Evolutionary conservation across 208 protist species (phyloP).

Genomic region (Leishmania braziliensis): DNA sequence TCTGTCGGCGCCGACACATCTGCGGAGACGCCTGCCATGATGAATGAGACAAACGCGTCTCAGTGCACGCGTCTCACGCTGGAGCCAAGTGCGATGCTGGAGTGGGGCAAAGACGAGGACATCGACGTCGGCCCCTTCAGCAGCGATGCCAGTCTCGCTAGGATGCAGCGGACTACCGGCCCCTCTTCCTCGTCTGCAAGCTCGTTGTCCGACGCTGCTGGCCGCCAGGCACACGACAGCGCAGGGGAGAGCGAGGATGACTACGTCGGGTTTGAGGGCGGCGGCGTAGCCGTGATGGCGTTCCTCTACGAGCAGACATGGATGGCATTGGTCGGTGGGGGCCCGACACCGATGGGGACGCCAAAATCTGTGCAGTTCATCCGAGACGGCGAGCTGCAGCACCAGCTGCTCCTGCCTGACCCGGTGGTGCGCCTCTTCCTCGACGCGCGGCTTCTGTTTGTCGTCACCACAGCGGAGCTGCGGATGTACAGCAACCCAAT

Average conservation of each 20-base stretch:
- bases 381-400: slow-evolving; percentile 17
- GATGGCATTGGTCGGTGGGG: slow-evolving; percentile 67
- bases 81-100: not conserved
- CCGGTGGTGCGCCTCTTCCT: slow-evolving; percentile 38
- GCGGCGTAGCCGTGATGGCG: slow-evolving; percentile 63
- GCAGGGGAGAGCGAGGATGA: slow-evolving; percentile 10
- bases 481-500: slow-evolving; percentile 49
- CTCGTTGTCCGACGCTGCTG: slow-evolving; percentile 3
- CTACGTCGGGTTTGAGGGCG: slow-evolving; percentile 35
- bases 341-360: slow-evolving; percentile 48
- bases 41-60: not conserved
- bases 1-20: not conserved
- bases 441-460: slow-evolving; percentile 40
- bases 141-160: not conserved
- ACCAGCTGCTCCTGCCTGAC: slow-evolving; percentile 15
- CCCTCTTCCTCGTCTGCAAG: not conserved
- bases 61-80: not conserved
- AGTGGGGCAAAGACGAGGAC: slow-evolving; percentile 15
- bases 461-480: slow-evolving; percentile 36
- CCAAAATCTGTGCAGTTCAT: slow-evolving; percentile 32
- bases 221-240: not conserved
- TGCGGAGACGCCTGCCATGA: slow-evolving; percentile 1
- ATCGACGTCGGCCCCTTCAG: slow-evolving; percentile 10
- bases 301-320: slow-evolving; percentile 62
- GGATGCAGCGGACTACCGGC: not conserved